A percentile compares a stretch with the other conserved stretches of the same genome.
Evolutionary conservation across 257 asterid species (phyloP).

Genomic region (Eucommia ulmoides): DNA sequence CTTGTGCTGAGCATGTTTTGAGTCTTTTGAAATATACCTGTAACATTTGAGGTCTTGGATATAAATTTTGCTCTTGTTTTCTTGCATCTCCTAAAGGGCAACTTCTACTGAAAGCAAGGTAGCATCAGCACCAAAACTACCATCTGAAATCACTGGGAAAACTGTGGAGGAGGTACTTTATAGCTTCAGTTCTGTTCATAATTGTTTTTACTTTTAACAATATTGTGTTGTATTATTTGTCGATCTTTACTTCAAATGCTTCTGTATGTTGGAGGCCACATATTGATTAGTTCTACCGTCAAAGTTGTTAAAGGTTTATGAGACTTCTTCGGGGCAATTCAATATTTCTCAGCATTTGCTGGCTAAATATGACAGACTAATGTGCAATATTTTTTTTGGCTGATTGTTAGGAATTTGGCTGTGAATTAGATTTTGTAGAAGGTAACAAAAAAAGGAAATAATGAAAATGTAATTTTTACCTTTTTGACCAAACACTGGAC

Average conservation of each 20-base stretch:
- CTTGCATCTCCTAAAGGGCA: slow-evolving; percentile 37
- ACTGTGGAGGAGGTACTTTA: slow-evolving; percentile 84
- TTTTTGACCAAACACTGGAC: too few relatives aligned
- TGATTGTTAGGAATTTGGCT: background rate
- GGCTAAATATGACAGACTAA: background rate
- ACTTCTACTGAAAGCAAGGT: slow-evolving; percentile 36
- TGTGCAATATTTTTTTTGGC: background rate
- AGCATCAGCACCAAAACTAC: slow-evolving; percentile 57
- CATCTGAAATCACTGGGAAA: slow-evolving; percentile 90
- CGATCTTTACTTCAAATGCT: background rate
- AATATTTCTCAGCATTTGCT: background rate
- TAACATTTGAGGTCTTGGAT: slow-evolving; percentile 7
- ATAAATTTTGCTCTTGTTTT: slow-evolving; percentile 15
- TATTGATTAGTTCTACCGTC: background rate
- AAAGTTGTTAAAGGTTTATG: background rate
- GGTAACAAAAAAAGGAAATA: too few relatives aligned
- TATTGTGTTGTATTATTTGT: background rate
- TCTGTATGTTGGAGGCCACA: background rate
- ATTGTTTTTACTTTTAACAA: background rate
- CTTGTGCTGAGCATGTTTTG: too few relatives aligned
- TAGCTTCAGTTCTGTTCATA: too few relatives aligned
- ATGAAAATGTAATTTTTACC: too few relatives aligned
- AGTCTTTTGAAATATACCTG: too few relatives aligned
- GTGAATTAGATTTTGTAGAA: too few relatives aligned
- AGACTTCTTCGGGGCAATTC: background rate